These are phyloP conservation scores for Kwoniella shandongensis DNA, from an alignment of 768 basidiomycete species.

Conservation along the genomic window DNA sequence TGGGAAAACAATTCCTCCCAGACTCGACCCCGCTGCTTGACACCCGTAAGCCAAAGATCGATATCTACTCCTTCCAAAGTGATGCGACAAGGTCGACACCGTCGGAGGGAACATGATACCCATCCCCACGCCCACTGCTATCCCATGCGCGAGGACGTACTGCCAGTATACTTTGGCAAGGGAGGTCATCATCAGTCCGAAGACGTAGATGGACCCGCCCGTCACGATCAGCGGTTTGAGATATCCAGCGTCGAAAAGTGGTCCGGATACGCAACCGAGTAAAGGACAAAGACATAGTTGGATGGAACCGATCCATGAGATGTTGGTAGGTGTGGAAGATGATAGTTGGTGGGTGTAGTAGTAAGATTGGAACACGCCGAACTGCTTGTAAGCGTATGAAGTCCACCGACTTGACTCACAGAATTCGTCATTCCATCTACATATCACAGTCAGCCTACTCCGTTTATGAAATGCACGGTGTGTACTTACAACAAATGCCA, in stretches of 20 bases:
- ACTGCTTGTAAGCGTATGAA: conserved; percentile 8
- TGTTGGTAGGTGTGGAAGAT: conserved; percentile 13
- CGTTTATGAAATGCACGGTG: too few relatives aligned
- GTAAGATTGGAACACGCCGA: conserved; percentile 35
- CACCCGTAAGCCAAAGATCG: conserved; percentile 31
- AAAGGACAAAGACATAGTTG: conserved; percentile 37
- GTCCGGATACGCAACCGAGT: conserved; percentile 37
- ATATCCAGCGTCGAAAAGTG: conserved; percentile 43
- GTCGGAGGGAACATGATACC: conserved; percentile 38
- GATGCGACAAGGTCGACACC: conserved; percentile 36
- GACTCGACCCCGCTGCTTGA: conserved; percentile 63
- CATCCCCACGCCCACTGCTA: conserved; percentile 39
- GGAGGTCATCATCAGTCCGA: conserved; percentile 33
- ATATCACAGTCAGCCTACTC: neutral
- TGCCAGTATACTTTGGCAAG: conserved; percentile 32
- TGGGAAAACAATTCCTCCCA: conserved; percentile 70
- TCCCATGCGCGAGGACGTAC: conserved; percentile 30
- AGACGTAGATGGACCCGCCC: conserved; percentile 33
- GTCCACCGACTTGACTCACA: conserved; percentile 9
- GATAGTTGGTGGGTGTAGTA: conserved; percentile 23
- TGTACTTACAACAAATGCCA: too few relatives aligned
- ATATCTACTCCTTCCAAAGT: conserved; percentile 31
- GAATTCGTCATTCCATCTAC: conserved; percentile 44
- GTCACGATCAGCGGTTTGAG: conserved; percentile 24
- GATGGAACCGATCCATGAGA: conserved; percentile 41